Evolutionary conservation across 2,329 filamentous ascomycete genomes (phyloP), one percentile per base, ranked within the genome.

Genomic region (Talaromyces albobiverticillius): DNA sequence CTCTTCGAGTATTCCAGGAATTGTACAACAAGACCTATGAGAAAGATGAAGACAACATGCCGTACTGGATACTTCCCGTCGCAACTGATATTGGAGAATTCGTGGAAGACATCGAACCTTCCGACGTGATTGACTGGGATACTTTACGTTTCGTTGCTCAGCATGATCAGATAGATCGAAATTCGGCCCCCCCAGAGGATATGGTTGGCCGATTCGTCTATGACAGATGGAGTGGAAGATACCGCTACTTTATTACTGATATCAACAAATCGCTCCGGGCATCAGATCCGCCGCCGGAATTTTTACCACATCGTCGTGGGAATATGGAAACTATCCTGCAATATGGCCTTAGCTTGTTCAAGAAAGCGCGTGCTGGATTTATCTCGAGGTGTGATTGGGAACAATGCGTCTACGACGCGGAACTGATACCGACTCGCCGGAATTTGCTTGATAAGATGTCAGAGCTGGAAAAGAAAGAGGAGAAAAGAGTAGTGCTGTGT

Each of bases 21-120:
- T 76, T 96, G 0, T 97, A 96, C 74, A 93, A 91, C 69, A 99
- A 99, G 68, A 78, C 79, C 3, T 99, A 90, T 63, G 84, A 88
- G 46, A 76, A 82, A 0, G 77, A 84, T 14, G 61, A 77, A 0
- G 70, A 78, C 1, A 83, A 86, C 25, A 81, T 96, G 67, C 87
- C 91, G 0, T 99, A 96, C 69, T 96, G 91, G 76, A 65, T 96
- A 13, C 88, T 85, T 0, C 93, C 94, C 5, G 60, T 79, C 57
- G 55, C 49, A 46, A 25, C 47, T 42, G 26, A 59, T 41, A 20
- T 20, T 48, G 36, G 57, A 58, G 2, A 43, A 13, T 22, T 56
- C 14, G 22, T 47, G 36, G 38, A 16, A 10, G 31, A 29, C 8
- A 26, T 48, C 8, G 43, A 60, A 18, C 50, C 56, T 13, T 55